Base-by-base conservation (phyloP, 331 rosid genomes). In the Saraca asoca region DNA sequence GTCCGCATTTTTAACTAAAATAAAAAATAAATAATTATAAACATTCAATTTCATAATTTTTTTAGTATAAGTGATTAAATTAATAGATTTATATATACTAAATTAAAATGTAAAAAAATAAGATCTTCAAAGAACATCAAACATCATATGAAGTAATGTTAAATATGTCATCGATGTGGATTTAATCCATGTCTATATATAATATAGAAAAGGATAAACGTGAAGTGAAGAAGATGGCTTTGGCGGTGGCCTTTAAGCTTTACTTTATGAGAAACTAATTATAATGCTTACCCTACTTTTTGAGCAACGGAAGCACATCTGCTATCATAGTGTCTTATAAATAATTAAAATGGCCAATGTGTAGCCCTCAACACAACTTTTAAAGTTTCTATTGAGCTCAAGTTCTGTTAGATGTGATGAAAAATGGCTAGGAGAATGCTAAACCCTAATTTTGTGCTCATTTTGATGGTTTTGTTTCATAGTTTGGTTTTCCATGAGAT, bases 251-350 rank as follows among this genome's bases (percentile, higher is more conserved):
- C 80, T 75, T 75, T 65, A 14, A 49, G 72, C 17, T 62, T 60
- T 38, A 42, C 79, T 72, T 41, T 76, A 73, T 50, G 46, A 56
- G 34, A 68, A 48, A 65, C 70, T 39, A 73, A 81, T 81, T 38
- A 80, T 80, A 41, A 59, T 69, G 53, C 52, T 67, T 76, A 14
- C 71, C 82, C 84, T 75, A 73, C 95, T 74, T 81, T 69, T 62
- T 46, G 16, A 24, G 58, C 66, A 78, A 74, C 41, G 56, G 50
- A 51, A 51, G 54, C 78, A 65, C 31, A 24, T 3, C 1, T 67
- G 81, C 79, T 46, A 81, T 83, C 77, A 75, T 71, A 60, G 68
- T 59, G 82, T 66, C 64, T 68, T 73, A 80, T 85, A 80, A 75
- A 80, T 80, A 73, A 82, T 68, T 78, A 37, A 72, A 75, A 58